Conservation (phyloP, 768 basidiomycete species). For the Lactarius psammicola region DNA sequence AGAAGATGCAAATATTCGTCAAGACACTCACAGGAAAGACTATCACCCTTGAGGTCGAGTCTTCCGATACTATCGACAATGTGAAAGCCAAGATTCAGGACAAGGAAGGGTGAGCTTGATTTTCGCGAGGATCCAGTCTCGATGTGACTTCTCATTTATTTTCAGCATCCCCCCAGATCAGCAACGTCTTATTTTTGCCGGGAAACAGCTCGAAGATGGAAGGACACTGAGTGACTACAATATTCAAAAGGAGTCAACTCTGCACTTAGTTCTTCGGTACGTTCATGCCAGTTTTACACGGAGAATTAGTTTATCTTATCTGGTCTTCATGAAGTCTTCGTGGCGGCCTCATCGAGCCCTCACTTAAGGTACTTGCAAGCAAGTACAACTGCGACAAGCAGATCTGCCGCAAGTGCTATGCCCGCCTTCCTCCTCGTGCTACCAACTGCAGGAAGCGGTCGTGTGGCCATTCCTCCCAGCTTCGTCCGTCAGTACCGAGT, state of each 20-base stretch:
- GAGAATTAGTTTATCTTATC: constrained; percentile 13
- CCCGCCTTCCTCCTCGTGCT: constrained; percentile 97
- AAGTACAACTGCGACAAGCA: constrained; percentile 99
- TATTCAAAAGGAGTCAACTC: constrained; percentile 97
- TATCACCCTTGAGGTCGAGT: constrained; percentile 98
- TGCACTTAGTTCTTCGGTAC: constrained; percentile 94
- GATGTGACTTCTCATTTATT: constrained; percentile 1
- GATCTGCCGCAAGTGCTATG: constrained; percentile 99
- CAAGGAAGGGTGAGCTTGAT: constrained; percentile 63
- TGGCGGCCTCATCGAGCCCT: constrained; percentile 99
- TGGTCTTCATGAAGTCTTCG: constrained; percentile 62
- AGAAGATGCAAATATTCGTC: constrained; percentile 62
- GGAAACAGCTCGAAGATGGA: constrained; percentile 98
- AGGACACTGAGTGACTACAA: constrained; percentile 96
- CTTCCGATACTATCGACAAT: constrained; percentile 94
- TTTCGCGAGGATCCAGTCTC: background rate
- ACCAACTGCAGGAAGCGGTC: constrained; percentile 98
- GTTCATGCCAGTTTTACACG: constrained; percentile 31
- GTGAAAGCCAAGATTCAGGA: constrained; percentile 84
- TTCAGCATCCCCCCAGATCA: constrained; percentile 88
- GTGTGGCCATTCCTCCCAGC: constrained; percentile 88
- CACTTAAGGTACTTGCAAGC: constrained; percentile 92
- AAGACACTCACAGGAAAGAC: constrained; percentile 95
- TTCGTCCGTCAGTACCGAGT: constrained; percentile 71
- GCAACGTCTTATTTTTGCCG: constrained; percentile 94